Conservation (phyloP, 1,284 basidiomycete genomes). For the Takashimella tepidaria region DNA sequence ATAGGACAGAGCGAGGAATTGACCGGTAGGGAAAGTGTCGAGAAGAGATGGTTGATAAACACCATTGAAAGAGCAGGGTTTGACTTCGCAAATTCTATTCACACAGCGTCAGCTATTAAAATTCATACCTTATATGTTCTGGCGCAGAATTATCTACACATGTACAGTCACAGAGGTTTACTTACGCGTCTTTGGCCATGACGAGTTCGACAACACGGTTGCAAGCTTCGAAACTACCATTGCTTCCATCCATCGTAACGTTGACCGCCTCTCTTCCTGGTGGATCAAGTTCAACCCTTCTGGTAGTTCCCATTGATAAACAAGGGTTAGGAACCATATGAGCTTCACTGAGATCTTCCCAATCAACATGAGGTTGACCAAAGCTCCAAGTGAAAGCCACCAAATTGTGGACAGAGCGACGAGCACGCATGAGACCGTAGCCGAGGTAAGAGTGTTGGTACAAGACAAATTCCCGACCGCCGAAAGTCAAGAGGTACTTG, state of each 20-base stretch:
- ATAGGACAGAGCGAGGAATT: slow-evolving; percentile 84
- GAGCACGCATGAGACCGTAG: slow-evolving; percentile 89
- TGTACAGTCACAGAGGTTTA: no score
- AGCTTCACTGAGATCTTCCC: slow-evolving; percentile 46
- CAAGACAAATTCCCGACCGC: slow-evolving; percentile 63
- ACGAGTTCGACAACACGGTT: slow-evolving; percentile 79
- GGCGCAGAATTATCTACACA: no score
- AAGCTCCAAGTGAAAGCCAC: slow-evolving; percentile 77
- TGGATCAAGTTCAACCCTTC: slow-evolving; percentile 65
- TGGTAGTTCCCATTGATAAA: slow-evolving; percentile 62
- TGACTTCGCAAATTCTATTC: slow-evolving; percentile 78
- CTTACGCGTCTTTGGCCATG: slow-evolving; percentile 91
- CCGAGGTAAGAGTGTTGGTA: slow-evolving; percentile 97
- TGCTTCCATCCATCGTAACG: slow-evolving; percentile 75
- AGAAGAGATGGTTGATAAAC: slow-evolving; percentile 95
- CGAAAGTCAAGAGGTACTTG: slow-evolving; percentile 80
- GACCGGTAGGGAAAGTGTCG: slow-evolving; percentile 76
- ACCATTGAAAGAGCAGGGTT: slow-evolving; percentile 94
- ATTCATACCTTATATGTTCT: no score
- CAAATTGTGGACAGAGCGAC: slow-evolving; percentile 78
- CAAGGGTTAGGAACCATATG: slow-evolving; percentile 68
- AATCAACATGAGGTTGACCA: slow-evolving; percentile 46
- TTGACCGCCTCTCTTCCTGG: slow-evolving; percentile 54
- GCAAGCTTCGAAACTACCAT: slow-evolving; percentile 81
- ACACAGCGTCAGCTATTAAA: slow-evolving; percentile 3